A percentile compares a stretch with the other conserved stretches of the same genome.
phyloP scores from a whole-genome alignment of 495 filamentous ascomycete genomes.

The Daldinia vernicosa region DNA sequence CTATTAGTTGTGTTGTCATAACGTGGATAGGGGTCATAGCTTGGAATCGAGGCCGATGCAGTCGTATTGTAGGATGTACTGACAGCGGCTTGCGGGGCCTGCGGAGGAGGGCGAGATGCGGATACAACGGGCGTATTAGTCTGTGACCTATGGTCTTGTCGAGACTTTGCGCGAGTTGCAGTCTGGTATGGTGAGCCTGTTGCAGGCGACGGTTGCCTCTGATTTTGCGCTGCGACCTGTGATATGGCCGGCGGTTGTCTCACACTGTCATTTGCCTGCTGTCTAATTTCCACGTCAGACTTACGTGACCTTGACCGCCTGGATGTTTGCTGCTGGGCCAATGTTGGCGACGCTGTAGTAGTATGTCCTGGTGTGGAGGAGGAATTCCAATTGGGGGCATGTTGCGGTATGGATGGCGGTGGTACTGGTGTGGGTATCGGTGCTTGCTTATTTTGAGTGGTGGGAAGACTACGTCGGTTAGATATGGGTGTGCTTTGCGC shows the following conservation, averaged over 20 bases:
- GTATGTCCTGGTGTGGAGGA: slow-evolving; percentile 25
- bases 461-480: slow-evolving; percentile 39
- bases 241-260: slow-evolving; percentile 29
- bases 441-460: slow-evolving; percentile 33
- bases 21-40: slow-evolving; percentile 39
- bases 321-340: slow-evolving; percentile 25
- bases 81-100: slow-evolving; percentile 32
- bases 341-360: slow-evolving; percentile 25
- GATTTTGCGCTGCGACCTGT: slow-evolving; percentile 23
- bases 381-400: slow-evolving; percentile 32
- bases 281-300: slow-evolving; percentile 21
- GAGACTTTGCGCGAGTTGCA: slow-evolving; percentile 29
- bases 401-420: slow-evolving; percentile 25
- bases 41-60: slow-evolving; percentile 31
- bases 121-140: slow-evolving; percentile 37
- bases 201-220: slow-evolving; percentile 31
- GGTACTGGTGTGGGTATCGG: slow-evolving; percentile 31
- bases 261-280: slow-evolving; percentile 22
- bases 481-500: slow-evolving; percentile 16
- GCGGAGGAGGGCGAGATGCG: slow-evolving; percentile 37
- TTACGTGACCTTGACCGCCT: slow-evolving; percentile 39
- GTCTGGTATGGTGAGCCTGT: slow-evolving; percentile 41
- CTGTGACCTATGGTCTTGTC: slow-evolving; percentile 40
- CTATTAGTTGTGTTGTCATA: slow-evolving; percentile 34
- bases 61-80: slow-evolving; percentile 30